Base-by-base conservation (phyloP, 108 stramenopile species). In the Asterionellopsis glacialis region DNA sequence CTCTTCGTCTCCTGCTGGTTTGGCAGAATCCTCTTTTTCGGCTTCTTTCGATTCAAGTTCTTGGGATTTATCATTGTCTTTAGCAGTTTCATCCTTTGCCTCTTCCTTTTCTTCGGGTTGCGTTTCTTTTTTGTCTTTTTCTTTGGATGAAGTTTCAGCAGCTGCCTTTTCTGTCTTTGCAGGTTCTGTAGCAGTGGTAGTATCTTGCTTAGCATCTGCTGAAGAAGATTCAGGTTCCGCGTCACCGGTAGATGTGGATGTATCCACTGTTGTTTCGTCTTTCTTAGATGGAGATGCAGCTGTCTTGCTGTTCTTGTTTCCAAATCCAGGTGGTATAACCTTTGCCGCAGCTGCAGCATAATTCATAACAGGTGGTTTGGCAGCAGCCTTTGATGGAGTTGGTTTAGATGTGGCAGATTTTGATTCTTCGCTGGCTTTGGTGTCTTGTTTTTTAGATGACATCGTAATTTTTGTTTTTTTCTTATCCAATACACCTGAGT, bases 401-500 rank as follows among this genome's bases (percentile, higher is more conserved):
- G 45, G 52, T 21, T 26, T 27, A 2, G 56, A 16, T 6, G 15
- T 40, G 56, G 23, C 1, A n/a, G 28, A 51, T 22, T 64, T 26
- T 45, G 44, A 15, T 11, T 19, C 28, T 11, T 9, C 60, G 21
- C 11, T 48, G 11, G 45, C 18, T 24, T 57, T 59, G 23, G 24
- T 22, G 10, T 25, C 52, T 41, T 63, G 28, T 2, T 38, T 28
- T 43, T 38, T 43, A 51, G 42, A 53, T n/a, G 15, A 23, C 15
- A 27, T 47, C 11, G 79, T 41, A 74, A 67, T 63, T 69, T 76
- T 69, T 68, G 33, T 79, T 71, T 58, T 63, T 57, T 76, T 61
- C 69, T 80, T 83, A 24, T 72, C 77, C 60, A 90, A 61, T 18
- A 93, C 91, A n/a, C 88, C 88, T 27, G 88, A 90, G 54, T 93